Base-by-base conservation (phyloP, 1,284 basidiomycete species). In the Moesziomyces sp. region DNA sequence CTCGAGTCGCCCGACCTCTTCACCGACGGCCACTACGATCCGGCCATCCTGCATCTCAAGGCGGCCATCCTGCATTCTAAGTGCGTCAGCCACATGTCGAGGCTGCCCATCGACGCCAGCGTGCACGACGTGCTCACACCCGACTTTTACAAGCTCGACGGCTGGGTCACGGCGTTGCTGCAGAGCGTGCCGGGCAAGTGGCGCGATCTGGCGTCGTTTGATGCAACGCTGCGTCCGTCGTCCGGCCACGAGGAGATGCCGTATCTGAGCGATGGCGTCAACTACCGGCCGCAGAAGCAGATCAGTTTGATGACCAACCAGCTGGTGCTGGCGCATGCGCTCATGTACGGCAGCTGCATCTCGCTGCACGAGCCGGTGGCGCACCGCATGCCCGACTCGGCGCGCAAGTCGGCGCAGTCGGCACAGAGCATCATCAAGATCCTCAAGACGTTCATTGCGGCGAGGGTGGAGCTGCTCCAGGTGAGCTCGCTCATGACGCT, bases 341-440 rank as follows among this genome's bases (percentile, higher is more conserved):
- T 73, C 30, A 67, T 70, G 46, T 58, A 74, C 52, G 64, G 69
- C 51, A 62, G 59, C 47, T 68, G 46, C 43, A 68, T 78, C 28
- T 52, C 64, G 43, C 57, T 78, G 19, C 76, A 78, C 57, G 73
- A 76, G 46, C 76, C 76, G 13, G 61, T 78, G 11, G 68, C 73
- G 19, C 59, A 62, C 21, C 56, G 59, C 14, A 50, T 71, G 42
- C 44, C 56, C 8, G 68, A 75, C n/a, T 75, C 73, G 48, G 64
- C 63, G 8, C 19, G 30, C 18, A 75, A 75, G 46, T 55, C 67
- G 51, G 58, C 63, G 5, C 49, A 53, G 28, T 63, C 73, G 4
- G 68, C 67, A n/a, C 68, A 71, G 45, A 58, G 44, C 58, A 68
- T 75, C 44, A 62, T 75, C 52, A 60, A 60, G 46, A 66, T 75